Conservation (phyloP, 106 monocot genomes). For the Dendrobium nobile region DNA sequence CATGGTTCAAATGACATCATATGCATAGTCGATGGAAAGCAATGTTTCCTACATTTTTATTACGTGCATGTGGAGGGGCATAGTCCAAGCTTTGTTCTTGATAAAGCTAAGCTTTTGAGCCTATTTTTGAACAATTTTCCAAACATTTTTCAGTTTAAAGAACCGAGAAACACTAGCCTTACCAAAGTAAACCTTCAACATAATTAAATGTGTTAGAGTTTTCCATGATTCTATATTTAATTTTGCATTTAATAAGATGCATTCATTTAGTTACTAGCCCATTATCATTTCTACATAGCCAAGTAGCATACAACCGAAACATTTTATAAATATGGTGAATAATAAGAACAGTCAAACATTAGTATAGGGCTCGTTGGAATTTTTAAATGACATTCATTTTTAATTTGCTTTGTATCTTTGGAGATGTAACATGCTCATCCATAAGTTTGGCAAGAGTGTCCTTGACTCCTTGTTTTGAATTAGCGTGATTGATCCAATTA, state of each 20-base stretch:
- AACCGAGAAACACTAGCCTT: no score
- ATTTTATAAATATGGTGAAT: not conserved
- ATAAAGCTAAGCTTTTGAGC: no score
- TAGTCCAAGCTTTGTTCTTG: no score
- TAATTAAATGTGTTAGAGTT: no score
- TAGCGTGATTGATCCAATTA: not conserved
- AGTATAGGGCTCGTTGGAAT: not conserved
- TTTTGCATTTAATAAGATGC: not conserved
- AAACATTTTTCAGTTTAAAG: no score
- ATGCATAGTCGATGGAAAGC: not conserved
- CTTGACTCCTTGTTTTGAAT: not conserved
- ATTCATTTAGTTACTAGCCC: not conserved
- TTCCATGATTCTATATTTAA: no score
- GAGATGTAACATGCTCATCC: not conserved
- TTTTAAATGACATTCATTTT: not conserved
- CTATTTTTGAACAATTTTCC: no score
- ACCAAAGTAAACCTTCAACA: no score
- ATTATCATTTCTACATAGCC: not conserved
- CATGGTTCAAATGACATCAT: not conserved
- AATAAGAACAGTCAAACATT: not conserved
- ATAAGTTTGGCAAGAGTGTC: not conserved
- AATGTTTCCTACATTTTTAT: no score
- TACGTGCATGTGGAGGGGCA: no score
- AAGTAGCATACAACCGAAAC: not conserved
- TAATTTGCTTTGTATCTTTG: not conserved